Percentiles rank a stretch among this genome's conserved stretches.
Evolutionary conservation across 2,329 filamentous ascomycete genomes (phyloP).

Genomic region (Fusarium goolgardi): DNA sequence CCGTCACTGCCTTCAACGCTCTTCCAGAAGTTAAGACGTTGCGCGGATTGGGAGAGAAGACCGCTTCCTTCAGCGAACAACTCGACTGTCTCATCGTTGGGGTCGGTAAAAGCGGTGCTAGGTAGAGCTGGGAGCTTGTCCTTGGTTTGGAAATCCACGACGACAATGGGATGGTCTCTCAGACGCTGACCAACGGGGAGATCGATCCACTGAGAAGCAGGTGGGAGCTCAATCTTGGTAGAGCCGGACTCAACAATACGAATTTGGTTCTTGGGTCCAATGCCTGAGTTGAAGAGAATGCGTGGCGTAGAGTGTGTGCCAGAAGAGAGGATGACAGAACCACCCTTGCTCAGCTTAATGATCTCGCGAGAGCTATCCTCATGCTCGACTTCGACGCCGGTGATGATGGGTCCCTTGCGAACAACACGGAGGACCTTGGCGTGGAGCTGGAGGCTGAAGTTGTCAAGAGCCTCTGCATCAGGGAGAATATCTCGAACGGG

Average conservation of each 20-base stretch:
- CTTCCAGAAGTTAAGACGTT: slow-evolving; percentile 61
- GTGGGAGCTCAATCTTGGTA: slow-evolving; percentile 63
- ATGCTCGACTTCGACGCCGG: slow-evolving; percentile 73
- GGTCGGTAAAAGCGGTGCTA: slow-evolving; percentile 44
- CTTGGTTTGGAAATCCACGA: slow-evolving; percentile 48
- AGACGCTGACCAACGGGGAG: slow-evolving; percentile 68
- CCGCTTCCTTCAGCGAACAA: slow-evolving; percentile 53
- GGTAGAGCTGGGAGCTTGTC: slow-evolving; percentile 36
- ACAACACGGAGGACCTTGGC: slow-evolving; percentile 74
- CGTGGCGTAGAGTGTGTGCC: slow-evolving; percentile 76
- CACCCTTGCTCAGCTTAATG: slow-evolving; percentile 70
- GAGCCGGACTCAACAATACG: slow-evolving; percentile 57
- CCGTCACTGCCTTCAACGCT: slow-evolving; percentile 56
- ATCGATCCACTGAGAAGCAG: slow-evolving; percentile 65
- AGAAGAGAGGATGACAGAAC: slow-evolving; percentile 73
- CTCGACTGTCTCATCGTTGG: slow-evolving; percentile 43
- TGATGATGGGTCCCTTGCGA: slow-evolving; percentile 69
- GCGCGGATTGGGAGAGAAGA: slow-evolving; percentile 57
- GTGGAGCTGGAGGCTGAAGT: slow-evolving; percentile 74
- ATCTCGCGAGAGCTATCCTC: slow-evolving; percentile 62
- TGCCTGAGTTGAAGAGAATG: slow-evolving; percentile 69
- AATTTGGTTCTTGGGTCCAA: slow-evolving; percentile 71
- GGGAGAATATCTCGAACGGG: slow-evolving; percentile 77
- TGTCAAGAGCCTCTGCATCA: slow-evolving; percentile 65
- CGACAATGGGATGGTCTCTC: slow-evolving; percentile 61